Evolutionary conservation across 768 basidiomycete species (phyloP), one percentile per base, ranked within the genome.

Genomic region (Mrakia frigida): DNA sequence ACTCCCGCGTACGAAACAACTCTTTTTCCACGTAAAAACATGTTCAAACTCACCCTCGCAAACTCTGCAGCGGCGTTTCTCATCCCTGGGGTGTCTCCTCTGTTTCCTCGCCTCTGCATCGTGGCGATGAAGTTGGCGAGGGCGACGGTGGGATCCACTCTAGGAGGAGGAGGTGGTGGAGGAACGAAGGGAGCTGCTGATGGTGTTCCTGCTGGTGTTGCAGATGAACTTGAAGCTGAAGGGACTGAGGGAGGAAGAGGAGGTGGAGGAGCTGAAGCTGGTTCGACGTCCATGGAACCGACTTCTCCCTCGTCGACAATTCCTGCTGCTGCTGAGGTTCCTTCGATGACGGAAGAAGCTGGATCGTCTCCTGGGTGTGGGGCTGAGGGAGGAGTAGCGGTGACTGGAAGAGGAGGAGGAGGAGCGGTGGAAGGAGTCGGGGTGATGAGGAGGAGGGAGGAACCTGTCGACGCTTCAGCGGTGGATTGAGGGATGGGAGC

Each of bases 391-490:
- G 37, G 65, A 41, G 65, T 37, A 2, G 65, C 65, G 6, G 35
- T 41, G 18, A 41, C 37, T 1, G 65, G 65, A 5, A 68, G 37
- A n/a, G 65, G 37, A 41, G 65, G 65, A 39, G 65, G 65, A 68
- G 65, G 65, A 25, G 65, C 65, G 18, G 65, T 68, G 18, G 65
- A 68, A 7, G 65, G 35, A 10, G 65, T 68, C 1, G 65, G 65
- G 35, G 65, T 68, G 65, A 68, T 68, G 65, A 68, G 65, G 65
- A 68, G 65, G 37, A 39, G 65, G 31, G 13, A n/a, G 28, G n/a
- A n/a, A n/a, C 28, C 39, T 35, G 65, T 31, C n/a, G 65, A 25
- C 39, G 65, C 6, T 9, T 25, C 56, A 7, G 56, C 56, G 28
- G 2, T 25, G 23, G 65, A 18, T 37, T 68, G 65, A 25, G 65